Conservation (phyloP, 2,329 filamentous ascomycete species). For the Cladophialophora chaetospira region DNA sequence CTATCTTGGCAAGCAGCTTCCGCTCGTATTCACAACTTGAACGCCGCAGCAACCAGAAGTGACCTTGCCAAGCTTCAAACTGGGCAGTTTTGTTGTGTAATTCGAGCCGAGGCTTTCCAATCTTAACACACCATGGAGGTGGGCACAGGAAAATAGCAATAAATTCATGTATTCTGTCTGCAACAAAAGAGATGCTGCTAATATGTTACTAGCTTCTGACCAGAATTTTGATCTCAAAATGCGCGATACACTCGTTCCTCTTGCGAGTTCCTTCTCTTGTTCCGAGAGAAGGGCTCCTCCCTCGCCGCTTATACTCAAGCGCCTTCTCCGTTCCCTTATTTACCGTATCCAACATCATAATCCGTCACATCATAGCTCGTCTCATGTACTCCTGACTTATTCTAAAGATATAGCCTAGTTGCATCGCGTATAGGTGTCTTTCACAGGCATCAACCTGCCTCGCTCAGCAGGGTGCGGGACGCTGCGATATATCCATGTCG, state of each 20-base stretch:
- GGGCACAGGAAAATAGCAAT: background rate
- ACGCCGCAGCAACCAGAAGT: background rate
- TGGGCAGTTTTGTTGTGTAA: background rate
- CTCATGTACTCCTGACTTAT: constrained; percentile 11
- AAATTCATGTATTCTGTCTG: background rate
- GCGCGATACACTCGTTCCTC: background rate
- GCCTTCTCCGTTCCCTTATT: constrained; percentile 1
- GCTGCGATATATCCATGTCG: background rate
- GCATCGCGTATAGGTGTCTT: background rate
- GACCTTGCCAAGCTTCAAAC: background rate
- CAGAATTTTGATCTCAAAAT: background rate
- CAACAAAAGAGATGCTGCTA: constrained; percentile 12
- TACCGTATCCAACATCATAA: constrained; percentile 26
- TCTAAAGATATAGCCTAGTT: background rate
- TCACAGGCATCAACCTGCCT: background rate
- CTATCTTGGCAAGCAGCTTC: background rate
- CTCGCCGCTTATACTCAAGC: background rate
- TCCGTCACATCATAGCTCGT: constrained; percentile 28
- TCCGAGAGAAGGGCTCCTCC: background rate
- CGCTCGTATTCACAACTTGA: background rate
- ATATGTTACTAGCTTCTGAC: constrained; percentile 13
- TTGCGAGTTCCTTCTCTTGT: background rate
- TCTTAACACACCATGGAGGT: background rate
- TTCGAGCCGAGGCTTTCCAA: background rate
- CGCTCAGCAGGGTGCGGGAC: background rate